Evolutionary conservation across 805 yeast species (phyloP).

Genomic region (Starmerella potacharoeniae): DNA sequence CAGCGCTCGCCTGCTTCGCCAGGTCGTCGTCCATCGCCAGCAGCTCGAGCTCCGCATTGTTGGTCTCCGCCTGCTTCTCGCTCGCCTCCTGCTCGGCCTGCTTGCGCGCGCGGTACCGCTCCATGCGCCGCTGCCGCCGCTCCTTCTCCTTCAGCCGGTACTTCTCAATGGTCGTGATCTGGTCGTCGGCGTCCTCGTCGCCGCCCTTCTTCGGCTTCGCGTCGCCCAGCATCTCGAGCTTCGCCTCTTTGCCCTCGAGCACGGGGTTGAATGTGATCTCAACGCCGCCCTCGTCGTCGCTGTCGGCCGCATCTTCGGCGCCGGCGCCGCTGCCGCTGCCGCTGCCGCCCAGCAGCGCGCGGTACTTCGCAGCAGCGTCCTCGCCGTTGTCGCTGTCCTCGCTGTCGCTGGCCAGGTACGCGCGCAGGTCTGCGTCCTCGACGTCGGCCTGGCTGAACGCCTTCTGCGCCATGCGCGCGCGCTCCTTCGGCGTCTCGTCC

Average conservation of each 20-base stretch:
- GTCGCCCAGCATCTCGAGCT: conserved; percentile 21
- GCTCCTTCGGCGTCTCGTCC: conserved; percentile 96
- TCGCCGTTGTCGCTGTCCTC: conserved; percentile 19
- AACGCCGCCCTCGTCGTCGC: conserved; percentile 61
- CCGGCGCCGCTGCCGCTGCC: not conserved
- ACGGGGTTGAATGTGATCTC: conserved; percentile 95
- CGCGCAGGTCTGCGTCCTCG: conserved; percentile 56
- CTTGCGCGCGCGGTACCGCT: conserved; percentile 53
- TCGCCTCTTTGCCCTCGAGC: conserved; percentile 37
- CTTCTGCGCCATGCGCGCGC: conserved; percentile 61
- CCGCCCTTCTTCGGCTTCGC: not conserved
- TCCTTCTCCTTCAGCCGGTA: conserved; percentile 84
- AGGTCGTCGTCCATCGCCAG: conserved; percentile 63
- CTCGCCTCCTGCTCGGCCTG: conserved; percentile 37
- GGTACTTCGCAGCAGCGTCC: conserved; percentile 19
- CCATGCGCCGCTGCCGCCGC: conserved; percentile 75
- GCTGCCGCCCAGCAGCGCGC: conserved; percentile 17
- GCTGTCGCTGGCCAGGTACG: conserved; percentile 38
- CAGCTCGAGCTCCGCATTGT: conserved; percentile 62
- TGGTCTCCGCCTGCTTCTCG: conserved; percentile 32
- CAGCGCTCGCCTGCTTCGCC: not conserved
- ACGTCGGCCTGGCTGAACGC: conserved; percentile 71
- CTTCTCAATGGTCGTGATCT: conserved; percentile 66
- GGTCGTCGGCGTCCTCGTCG: conserved; percentile 32
- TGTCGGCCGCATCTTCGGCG: conserved; percentile 25